Evolutionary conservation across 495 filamentous ascomycete species (phyloP).

Genomic region (Xylaria grammica): DNA sequence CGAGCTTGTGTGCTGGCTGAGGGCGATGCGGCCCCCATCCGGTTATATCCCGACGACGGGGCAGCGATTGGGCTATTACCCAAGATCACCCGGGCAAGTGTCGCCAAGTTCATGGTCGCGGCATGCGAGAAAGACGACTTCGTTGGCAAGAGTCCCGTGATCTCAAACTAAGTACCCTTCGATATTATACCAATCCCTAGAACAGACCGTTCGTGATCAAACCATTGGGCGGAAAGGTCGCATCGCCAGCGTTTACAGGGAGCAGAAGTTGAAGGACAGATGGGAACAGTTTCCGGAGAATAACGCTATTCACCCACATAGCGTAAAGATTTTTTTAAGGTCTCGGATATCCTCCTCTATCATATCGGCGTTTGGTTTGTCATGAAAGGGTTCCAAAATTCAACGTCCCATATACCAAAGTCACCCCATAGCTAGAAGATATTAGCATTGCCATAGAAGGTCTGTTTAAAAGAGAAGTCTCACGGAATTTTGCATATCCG

Average conservation of each 20-base stretch:
- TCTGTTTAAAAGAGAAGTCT: neutral
- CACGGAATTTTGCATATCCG: constrained; percentile 29
- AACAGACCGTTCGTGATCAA: neutral
- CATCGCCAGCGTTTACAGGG: neutral
- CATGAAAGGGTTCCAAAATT: constrained; percentile 33
- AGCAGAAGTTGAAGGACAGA: neutral
- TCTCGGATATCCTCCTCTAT: neutral
- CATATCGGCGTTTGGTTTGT: neutral
- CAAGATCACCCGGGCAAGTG: constrained; percentile 46
- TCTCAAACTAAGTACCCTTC: constrained; percentile 38
- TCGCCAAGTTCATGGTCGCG: constrained; percentile 50
- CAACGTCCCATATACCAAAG: constrained; percentile 32
- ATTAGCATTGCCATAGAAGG: constrained; percentile 1
- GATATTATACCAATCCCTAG: neutral
- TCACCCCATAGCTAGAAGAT: constrained; percentile 31
- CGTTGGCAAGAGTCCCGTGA: constrained; percentile 45
- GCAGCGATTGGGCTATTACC: constrained; percentile 9
- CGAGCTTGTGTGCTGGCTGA: constrained; percentile 24
- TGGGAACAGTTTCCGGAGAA: neutral
- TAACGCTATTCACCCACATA: neutral
- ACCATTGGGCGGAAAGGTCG: neutral
- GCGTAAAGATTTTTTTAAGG: neutral
- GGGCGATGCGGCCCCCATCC: constrained; percentile 19
- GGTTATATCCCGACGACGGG: constrained; percentile 24
- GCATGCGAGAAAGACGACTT: constrained; percentile 42